Base-by-base conservation (phyloP, 148 eudicot species). In the Mesembryanthemum crystallinum region DNA sequence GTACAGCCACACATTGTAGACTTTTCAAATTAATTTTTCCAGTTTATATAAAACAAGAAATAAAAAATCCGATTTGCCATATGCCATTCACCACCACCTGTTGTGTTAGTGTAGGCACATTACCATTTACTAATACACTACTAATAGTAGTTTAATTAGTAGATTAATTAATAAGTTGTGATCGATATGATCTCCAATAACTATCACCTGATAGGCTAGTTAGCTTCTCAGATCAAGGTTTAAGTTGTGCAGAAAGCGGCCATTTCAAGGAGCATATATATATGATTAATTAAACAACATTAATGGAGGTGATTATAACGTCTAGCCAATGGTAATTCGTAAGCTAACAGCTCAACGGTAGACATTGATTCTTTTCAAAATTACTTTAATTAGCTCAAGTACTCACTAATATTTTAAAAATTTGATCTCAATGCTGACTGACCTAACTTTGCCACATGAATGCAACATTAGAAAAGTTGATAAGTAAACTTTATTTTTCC, bases 181-280 rank as follows among this genome's bases (percentile, higher is more conserved):
- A n/a, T n/a, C n/a, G n/a, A n/a, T n/a, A n/a, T n/a, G n/a, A n/a
- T n/a, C n/a, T n/a, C n/a, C n/a, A n/a, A n/a, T n/a, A 43, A 17
- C 37, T 62, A 24, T 27, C 54, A 25, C 10, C 8, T 81, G 82
- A 85, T 82, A 78, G 76, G 83, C 37, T 61, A 82, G 62, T 67
- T 76, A 29, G 82, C 88, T 78, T 85, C 73, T 86, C 84, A 81
- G 55, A 73, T 80, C 59, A 77, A 52, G n/a, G 2, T 52, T 45
- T 9, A 1, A 20, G 3, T n/a, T n/a, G n/a, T 20, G n/a, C n/a
- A 47, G 15, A 8, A 1, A 4, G 52, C 3, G 52, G 52, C 52
- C 14, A 14, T 1, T 39, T 5, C 1, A 39, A 39, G 2, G 43
- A 39, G 9, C 9, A 5, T 5, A 5, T 39, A 9, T 5, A 37